Conservation (phyloP, 768 basidiomycete genomes). For the Gyrodon lividus region DNA sequence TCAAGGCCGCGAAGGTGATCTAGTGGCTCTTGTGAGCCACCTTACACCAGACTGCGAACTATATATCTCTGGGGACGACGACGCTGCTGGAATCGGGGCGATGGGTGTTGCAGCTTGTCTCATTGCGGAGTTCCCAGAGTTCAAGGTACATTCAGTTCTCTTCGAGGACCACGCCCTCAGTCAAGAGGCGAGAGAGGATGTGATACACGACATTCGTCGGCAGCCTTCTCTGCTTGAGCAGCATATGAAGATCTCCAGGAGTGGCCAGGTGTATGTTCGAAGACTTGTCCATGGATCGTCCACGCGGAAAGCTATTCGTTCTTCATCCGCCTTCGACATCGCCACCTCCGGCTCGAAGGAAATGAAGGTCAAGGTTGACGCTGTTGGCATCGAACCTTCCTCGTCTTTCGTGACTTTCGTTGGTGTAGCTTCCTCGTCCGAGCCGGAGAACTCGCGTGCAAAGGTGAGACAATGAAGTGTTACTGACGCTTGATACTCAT, state of each 20-base stretch:
- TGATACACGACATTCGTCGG: constrained; percentile 4
- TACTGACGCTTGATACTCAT: background rate
- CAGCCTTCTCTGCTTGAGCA: constrained; percentile 8
- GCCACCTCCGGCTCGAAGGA: background rate
- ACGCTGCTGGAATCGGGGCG: constrained; percentile 14
- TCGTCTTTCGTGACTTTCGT: background rate
- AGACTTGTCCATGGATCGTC: constrained; percentile 11
- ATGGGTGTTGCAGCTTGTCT: constrained; percentile 12
- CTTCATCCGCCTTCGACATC: too few relatives aligned
- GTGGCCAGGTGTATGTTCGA: constrained; percentile 15
- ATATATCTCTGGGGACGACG: constrained; percentile 12
- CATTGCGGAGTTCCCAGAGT: constrained; percentile 12
- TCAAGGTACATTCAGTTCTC: constrained; percentile 9
- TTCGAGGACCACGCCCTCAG: constrained; percentile 13
- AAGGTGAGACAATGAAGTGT: too few relatives aligned
- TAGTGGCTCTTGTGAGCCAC: constrained; percentile 4
- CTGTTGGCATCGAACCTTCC: background rate
- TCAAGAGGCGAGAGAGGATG: constrained; percentile 5
- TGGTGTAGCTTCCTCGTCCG: background rate
- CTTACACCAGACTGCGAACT: constrained; percentile 7
- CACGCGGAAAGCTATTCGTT: background rate
- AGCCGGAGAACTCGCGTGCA: too few relatives aligned
- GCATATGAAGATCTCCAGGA: constrained; percentile 11
- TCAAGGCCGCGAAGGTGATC: constrained; percentile 11
- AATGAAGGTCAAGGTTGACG: background rate